These are phyloP conservation scores for Cicer pinnatifidum DNA, from an alignment of 306 rosid species.

Conservation along the genomic window DNA sequence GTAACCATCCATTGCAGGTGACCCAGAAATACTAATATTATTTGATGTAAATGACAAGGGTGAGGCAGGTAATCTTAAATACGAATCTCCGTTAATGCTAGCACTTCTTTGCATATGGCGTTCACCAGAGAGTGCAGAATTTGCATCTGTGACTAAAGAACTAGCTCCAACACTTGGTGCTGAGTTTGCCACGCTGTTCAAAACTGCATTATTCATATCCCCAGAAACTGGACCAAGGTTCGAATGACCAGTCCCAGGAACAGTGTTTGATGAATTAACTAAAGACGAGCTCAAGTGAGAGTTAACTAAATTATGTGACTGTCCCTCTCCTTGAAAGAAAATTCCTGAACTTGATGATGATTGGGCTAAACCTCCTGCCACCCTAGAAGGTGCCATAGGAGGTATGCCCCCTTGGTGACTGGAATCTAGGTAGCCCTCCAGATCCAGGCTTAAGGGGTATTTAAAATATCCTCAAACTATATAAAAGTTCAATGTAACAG, in stretches of 20 bases:
- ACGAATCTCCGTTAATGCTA: constrained; percentile 83
- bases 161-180: constrained; percentile 97
- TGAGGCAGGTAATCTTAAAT: constrained; percentile 87
- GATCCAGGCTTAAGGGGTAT: constrained; percentile 64
- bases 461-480: constrained; percentile 36
- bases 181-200: constrained; percentile 84
- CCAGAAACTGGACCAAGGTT: constrained; percentile 86
- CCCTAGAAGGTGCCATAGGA: constrained; percentile 90
- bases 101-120: constrained; percentile 98
- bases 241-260: constrained; percentile 79
- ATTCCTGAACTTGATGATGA: constrained; percentile 94
- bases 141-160: constrained; percentile 98
- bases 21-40: constrained; percentile 87
- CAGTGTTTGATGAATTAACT: constrained; percentile 75
- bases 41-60: constrained; percentile 96
- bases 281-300: constrained; percentile 88
- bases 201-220: constrained; percentile 79
- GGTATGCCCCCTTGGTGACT: constrained; percentile 74
- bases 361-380: constrained; percentile 91
- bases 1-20: constrained; percentile 91
- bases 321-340: constrained; percentile 97
- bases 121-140: constrained; percentile 92
- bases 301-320: constrained; percentile 71
- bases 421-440: constrained; percentile 78
- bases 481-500: constrained; percentile 32